Evolutionary conservation across 192 early-diverging fungal genomes (phyloP), one percentile per base, ranked within the genome.

Genomic region (Podila minutissima): DNA sequence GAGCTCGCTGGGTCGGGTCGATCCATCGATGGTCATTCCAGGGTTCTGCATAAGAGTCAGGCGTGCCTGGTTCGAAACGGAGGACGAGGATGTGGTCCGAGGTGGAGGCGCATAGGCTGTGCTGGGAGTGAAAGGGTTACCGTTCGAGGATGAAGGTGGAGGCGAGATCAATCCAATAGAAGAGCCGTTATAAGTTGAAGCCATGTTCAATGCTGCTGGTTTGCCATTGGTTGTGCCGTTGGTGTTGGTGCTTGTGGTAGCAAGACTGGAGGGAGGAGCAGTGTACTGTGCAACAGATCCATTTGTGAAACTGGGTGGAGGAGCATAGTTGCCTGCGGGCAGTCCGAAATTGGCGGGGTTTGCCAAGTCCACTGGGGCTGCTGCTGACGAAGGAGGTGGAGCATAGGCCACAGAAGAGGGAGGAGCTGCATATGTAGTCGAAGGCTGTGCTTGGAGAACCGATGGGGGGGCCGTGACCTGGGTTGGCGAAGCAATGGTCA

Each of bases 1-100:
- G 62, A 81, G 72, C 13, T 58, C 71, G 28, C 59, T 81, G 9
- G 77, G 77, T 2, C 77, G 65, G 0, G 49, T 69, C 10, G 77
- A 81, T 13, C 60, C 61, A 32, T 79, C 75, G 13, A 79, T 70
- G 19, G 41, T 22, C 75, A 72, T 79, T 19, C 75, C 75, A 11
- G 75, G 72, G 33, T 69, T 60, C 8, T 73, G 62, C 5, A 69
- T 81, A 32, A 81, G 53, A 17, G 60, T 38, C 62, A 69, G 22
- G 8, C 77, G 77, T 12, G 67, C 62, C 46, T 81, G 61, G 31
- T 66, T 19, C 0, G 71, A 65, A 24, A 61, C 9, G 11, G 67
- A 35, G 4, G 32, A 31, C 15, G 46, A 20, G 0, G 66, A 69
- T 41, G 74, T 65, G 0, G 74, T 63, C 46, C 67, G 37, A n/a